Conservation (phyloP, 352 stramenopile species). For the Phytophthora podocarpi region DNA sequence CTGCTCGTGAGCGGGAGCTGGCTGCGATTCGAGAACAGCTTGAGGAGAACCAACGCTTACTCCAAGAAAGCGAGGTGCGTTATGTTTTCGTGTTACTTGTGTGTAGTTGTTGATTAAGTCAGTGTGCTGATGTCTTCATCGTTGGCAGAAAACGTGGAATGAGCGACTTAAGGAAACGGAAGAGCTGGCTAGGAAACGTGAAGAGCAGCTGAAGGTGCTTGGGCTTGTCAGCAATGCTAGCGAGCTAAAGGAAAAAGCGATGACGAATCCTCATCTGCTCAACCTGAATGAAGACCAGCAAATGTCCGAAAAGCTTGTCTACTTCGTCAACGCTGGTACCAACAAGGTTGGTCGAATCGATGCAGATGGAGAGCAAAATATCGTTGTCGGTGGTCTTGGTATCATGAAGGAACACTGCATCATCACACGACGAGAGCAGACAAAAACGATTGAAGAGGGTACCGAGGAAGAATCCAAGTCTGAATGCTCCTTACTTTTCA, state of each 20-base stretch:
- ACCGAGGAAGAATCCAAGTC: not conserved
- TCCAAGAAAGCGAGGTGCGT: slow-evolving; percentile 75
- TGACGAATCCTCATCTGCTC: slow-evolving; percentile 76
- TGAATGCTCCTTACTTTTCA: slow-evolving; percentile 23
- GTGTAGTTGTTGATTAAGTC: not conserved
- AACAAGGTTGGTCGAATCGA: slow-evolving; percentile 76
- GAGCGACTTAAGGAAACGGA: slow-evolving; percentile 81
- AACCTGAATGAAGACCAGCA: slow-evolving; percentile 90
- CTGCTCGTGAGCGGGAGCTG: slow-evolving; percentile 61
- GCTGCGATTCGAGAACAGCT: slow-evolving; percentile 71
- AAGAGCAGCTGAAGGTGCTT: slow-evolving; percentile 78
- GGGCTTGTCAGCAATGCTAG: slow-evolving; percentile 61
- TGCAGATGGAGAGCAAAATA: slow-evolving; percentile 67
- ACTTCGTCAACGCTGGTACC: slow-evolving; percentile 67
- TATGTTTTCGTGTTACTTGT: not conserved
- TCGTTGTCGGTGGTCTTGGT: slow-evolving; percentile 78
- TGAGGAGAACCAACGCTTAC: slow-evolving; percentile 76
- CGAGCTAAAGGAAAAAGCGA: slow-evolving; percentile 63
- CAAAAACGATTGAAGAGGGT: not conserved
- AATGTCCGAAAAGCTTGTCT: slow-evolving; percentile 85
- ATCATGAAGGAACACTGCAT: slow-evolving; percentile 82
- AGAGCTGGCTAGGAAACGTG: slow-evolving; percentile 79
- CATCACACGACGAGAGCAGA: slow-evolving; percentile 29
- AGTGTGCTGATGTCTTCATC: not conserved
- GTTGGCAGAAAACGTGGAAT: slow-evolving; percentile 74